Conservation (phyloP, 176 grass and related monocot species). For the Aegilops umbellulata region DNA sequence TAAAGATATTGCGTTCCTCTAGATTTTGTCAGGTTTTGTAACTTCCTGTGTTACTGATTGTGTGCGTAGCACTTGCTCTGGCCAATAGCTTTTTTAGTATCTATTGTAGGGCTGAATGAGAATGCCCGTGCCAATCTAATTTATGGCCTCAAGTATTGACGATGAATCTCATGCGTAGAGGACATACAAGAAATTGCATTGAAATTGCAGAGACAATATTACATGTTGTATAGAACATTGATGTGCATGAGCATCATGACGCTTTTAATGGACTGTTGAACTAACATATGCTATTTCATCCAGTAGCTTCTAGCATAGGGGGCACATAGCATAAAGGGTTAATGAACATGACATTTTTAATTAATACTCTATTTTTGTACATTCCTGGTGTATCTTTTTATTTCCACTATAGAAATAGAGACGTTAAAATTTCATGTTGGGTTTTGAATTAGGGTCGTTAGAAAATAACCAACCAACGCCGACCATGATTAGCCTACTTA, state of each 20-base stretch:
- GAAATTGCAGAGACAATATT: background rate
- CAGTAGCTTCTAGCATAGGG: conserved; percentile 3
- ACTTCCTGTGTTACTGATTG: background rate
- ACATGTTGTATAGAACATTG: background rate
- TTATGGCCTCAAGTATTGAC: background rate
- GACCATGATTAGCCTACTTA: background rate
- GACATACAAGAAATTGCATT: no score
- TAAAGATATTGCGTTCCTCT: background rate
- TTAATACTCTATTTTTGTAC: background rate
- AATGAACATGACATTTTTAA: background rate
- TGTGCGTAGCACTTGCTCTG: background rate
- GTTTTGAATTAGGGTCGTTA: no score
- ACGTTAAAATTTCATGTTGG: no score
- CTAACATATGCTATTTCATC: background rate
- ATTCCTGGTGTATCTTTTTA: background rate
- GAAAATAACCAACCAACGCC: no score
- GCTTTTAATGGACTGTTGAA: background rate
- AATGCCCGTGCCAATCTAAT: background rate
- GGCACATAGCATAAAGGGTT: background rate
- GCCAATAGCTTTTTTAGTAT: background rate
- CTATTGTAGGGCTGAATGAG: background rate
- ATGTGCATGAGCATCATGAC: background rate
- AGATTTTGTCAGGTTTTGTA: background rate
- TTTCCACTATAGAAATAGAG: background rate
- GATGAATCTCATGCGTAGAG: background rate